Base-by-base conservation (phyloP, 1,284 basidiomycete species). In the Ganoderma sinense region DNA sequence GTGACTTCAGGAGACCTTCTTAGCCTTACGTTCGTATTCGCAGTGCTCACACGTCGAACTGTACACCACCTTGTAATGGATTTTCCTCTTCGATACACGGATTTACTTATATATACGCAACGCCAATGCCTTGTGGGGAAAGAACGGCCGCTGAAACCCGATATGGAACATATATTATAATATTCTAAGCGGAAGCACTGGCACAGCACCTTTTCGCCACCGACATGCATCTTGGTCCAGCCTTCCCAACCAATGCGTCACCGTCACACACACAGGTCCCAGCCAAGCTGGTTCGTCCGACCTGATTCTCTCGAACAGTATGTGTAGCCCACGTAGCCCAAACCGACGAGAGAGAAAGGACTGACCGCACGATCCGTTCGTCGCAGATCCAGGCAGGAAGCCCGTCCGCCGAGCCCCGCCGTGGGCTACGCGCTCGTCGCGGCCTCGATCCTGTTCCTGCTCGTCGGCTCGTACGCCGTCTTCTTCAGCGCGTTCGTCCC, bases 401-500 rank as follows among this genome's bases (percentile, higher is more conserved):
- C 56, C 43, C 69, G 36, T 33, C 66, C 65, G 39, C 81, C 81
- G 1, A 76, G 76, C 64, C 65, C 72, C 7, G 65, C 65, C 69
- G 76, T 78, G 48, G 91, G 90, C 13, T 84, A 88, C 77, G 71
- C 85, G 70, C 80, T 91, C 74, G 74, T 92, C 67, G 71, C 79
- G 26, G 73, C 82, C 45, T 86, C 91, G 53, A 68, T 81, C 36
- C 61, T 85, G 6, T 89, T 94, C 76, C 87, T 93, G 75, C 63
- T 84, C 18, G 20, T 91, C 62, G 89, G 88, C 56, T 84, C 84
- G 69, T 91, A 93, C 80, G 88, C 89, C 26, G 80, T 91, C 58
- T 81, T 94, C 56, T 84, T 93, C 76, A 89, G 90, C 76, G 86
- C 89, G 33, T 88, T 93, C 75, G 76, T 89, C 62, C 89, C 91